phyloP scores from a whole-genome alignment of 192 early-diverging fungal genomes.

The Kappamyces sp. region DNA sequence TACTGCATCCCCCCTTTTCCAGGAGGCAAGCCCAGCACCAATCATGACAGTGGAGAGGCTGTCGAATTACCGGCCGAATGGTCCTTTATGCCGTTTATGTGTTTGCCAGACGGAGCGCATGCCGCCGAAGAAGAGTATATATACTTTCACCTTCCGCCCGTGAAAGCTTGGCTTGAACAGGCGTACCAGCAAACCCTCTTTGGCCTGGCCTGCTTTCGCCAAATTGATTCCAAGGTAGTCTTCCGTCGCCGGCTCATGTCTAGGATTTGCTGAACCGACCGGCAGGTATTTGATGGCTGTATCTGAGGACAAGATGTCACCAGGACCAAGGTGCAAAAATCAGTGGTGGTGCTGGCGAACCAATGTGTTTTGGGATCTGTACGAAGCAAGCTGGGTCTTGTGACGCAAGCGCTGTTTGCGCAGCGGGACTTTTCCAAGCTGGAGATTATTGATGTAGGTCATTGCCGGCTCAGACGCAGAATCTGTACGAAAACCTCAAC shows the following conservation, averaged over 20 bases:
- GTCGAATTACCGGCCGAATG: constrained; percentile 71
- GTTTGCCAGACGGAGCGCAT: constrained; percentile 75
- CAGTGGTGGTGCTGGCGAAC: constrained; percentile 66
- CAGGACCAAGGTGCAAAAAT: constrained; percentile 73
- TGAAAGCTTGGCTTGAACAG: constrained; percentile 44
- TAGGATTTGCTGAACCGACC: constrained; percentile 66
- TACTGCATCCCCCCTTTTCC: constrained; percentile 48
- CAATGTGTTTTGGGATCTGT: constrained; percentile 60
- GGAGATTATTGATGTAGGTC: constrained; percentile 58
- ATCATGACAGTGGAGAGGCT: constrained; percentile 21
- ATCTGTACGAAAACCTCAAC: constrained; percentile 55
- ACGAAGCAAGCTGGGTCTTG: constrained; percentile 64
- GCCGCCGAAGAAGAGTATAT: constrained; percentile 72
- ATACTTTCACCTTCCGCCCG: constrained; percentile 77
- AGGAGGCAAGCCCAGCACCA: background rate
- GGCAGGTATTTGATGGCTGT: constrained; percentile 17
- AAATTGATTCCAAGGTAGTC: constrained; percentile 61
- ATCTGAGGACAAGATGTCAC: constrained; percentile 54
- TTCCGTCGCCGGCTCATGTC: background rate
- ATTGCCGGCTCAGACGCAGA: constrained; percentile 36
- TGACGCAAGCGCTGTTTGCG: constrained; percentile 73
- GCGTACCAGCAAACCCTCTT: constrained; percentile 60
- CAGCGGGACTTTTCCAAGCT: constrained; percentile 74
- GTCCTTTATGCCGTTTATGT: constrained; percentile 75
- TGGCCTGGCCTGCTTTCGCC: constrained; percentile 77